A percentile compares a stretch with the other conserved stretches of the same genome.
These are phyloP conservation scores for Talaromyces sp. DNA, from an alignment of 2,329 filamentous ascomycete species.

Conservation along the genomic window DNA sequence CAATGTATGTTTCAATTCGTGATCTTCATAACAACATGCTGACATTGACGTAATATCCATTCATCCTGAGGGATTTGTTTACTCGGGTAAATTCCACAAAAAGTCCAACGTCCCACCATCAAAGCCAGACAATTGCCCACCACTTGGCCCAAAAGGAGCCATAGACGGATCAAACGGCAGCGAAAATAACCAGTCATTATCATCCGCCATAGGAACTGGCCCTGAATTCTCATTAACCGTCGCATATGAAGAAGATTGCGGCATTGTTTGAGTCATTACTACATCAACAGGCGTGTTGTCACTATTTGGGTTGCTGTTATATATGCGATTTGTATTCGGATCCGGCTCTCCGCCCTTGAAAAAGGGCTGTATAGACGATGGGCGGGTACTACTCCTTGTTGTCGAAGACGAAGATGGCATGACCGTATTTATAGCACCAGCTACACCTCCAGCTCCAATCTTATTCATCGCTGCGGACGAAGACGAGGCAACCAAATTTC, in stretches of 20 bases:
- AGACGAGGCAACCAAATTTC: conserved; percentile 31
- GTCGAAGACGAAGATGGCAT: background rate
- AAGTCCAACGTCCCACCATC: conserved; percentile 42
- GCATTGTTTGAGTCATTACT: conserved; percentile 1
- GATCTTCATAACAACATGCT: background rate
- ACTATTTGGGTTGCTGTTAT: background rate
- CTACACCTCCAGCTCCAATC: background rate
- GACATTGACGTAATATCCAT: background rate
- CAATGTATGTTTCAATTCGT: background rate
- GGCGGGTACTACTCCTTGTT: conserved; percentile 16
- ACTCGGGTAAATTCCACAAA: conserved; percentile 40
- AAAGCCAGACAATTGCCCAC: conserved; percentile 39
- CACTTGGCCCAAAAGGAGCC: conserved; percentile 41
- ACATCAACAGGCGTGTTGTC: conserved; percentile 1
- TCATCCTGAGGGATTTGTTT: background rate
- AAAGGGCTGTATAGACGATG: conserved; percentile 16
- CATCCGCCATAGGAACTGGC: conserved; percentile 22
- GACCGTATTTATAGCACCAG: no score
- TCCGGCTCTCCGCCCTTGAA: background rate
- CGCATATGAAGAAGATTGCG: conserved; percentile 10
- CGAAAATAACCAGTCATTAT: conserved; percentile 41
- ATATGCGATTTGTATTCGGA: background rate
- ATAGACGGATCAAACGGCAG: conserved; percentile 44
- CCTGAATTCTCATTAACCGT: conserved; percentile 12
- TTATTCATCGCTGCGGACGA: conserved; percentile 17